Conservation (phyloP, 2,329 filamentous ascomycete genomes). For the Penicillium sp. region DNA sequence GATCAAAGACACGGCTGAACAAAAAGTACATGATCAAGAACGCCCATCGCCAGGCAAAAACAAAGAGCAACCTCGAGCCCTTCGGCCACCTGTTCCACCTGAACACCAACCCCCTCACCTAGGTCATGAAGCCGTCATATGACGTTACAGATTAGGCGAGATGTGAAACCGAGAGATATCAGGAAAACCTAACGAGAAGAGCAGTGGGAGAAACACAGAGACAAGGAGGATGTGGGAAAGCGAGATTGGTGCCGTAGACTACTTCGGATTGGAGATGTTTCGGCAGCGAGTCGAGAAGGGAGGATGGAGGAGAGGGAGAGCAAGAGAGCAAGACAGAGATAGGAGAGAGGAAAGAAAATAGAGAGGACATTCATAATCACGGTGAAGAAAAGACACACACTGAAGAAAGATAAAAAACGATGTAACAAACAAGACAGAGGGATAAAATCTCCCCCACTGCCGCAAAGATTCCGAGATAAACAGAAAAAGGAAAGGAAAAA, state of each 20-base stretch:
- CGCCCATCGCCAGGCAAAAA: constrained; percentile 29
- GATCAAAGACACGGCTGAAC: constrained; percentile 2
- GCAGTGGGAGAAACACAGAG: constrained; percentile 7
- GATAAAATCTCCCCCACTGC: constrained; percentile 35
- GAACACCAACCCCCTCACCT: constrained; percentile 26
- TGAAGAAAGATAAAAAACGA: constrained; percentile 16
- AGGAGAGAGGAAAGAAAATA: constrained; percentile 18
- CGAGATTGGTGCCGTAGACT: constrained; percentile 29
- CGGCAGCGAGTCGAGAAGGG: constrained; percentile 10
- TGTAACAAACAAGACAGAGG: constrained; percentile 24
- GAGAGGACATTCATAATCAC: constrained; percentile 23
- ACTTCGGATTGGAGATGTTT: constrained; percentile 18
- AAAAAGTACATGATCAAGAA: constrained; percentile 34
- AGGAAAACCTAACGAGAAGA: constrained; percentile 22
- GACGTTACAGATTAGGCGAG: constrained; percentile 27
- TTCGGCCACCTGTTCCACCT: constrained; percentile 28
- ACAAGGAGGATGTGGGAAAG: constrained; percentile 8
- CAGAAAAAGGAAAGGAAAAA: constrained; percentile 15
- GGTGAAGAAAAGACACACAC: constrained; percentile 13
- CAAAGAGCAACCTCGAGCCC: constrained; percentile 27
- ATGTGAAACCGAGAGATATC: constrained; percentile 27
- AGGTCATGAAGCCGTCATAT: constrained; percentile 24
- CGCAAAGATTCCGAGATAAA: constrained; percentile 44
- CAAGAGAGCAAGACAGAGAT: constrained; percentile 6
- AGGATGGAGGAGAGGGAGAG: constrained; percentile 10